Evolutionary conservation across 1,284 basidiomycete genomes (phyloP).

Genomic region (Sparassis latifolia): DNA sequence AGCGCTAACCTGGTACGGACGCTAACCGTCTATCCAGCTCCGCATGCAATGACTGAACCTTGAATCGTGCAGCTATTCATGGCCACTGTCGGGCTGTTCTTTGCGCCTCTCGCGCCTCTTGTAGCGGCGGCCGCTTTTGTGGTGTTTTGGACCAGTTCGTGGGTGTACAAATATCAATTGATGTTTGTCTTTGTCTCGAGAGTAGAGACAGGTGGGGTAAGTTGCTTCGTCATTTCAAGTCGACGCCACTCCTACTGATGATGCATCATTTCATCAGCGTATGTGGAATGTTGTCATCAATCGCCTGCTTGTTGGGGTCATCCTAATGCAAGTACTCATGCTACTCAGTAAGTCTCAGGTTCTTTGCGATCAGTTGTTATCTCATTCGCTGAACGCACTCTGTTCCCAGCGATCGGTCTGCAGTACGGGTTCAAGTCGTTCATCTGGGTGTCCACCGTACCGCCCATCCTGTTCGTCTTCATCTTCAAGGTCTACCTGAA

Average conservation of each 20-base stretch:
- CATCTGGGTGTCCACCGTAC: conserved; percentile 67
- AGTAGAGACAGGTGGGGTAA: conserved; percentile 85
- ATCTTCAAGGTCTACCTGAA: conserved; percentile 81
- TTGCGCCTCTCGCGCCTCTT: conserved; percentile 87
- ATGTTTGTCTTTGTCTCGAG: conserved; percentile 89
- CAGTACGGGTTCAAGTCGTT: conserved; percentile 71
- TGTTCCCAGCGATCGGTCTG: conserved; percentile 69
- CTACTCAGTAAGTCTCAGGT: conserved; percentile 63
- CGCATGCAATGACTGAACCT: conserved; percentile 5
- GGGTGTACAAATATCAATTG: conserved; percentile 88
- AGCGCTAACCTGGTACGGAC: conserved; percentile 59
- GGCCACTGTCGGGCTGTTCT: conserved; percentile 81
- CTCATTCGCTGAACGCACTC: not conserved
- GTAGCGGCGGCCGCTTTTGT: conserved; percentile 71
- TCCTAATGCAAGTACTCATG: conserved; percentile 86
- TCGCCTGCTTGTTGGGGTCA: conserved; percentile 65
- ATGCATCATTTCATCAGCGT: conserved; percentile 41
- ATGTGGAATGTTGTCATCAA: conserved; percentile 92
- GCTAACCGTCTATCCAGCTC: not conserved
- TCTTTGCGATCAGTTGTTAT: not conserved
- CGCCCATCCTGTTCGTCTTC: conserved; percentile 71
- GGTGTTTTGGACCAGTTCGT: conserved; percentile 80
- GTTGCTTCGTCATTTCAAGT: conserved; percentile 23
- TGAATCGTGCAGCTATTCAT: conserved; percentile 62
- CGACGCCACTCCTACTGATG: conserved; percentile 1